Base-by-base conservation (phyloP, 1,139 yeast genomes). In the Sugiyamaella novakii region DNA sequence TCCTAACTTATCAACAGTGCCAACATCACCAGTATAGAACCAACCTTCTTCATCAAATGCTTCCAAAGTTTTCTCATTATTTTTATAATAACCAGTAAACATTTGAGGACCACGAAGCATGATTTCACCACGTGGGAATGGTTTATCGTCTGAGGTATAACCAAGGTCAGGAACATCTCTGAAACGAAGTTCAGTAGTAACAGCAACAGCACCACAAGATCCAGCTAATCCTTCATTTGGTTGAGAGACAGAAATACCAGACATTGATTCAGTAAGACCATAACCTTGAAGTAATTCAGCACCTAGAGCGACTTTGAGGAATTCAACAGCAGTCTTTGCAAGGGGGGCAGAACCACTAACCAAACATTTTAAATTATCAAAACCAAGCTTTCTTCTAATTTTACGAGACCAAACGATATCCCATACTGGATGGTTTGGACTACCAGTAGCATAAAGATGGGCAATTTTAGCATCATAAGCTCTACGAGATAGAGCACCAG, bases 1-100 rank as follows among this genome's bases (percentile, higher is more conserved):
- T 18, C 87, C 88, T 31, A 71, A 70, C 7, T 61, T 60, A 46
- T 76, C 80, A 52, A 85, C 69, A 54, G 67, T 69, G 10, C 84
- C 91, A 56, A 85, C 79, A 67, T 85, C 94, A 44, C 94, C 94
- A 14, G 92, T 84, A 40, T 75, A 72, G 68, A 84, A 84, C 87
- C 89, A 85, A 7, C 89, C 89, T 19, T 84, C 84, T 34, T 71
- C 66, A 58, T 81, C 85, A 46, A 82, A 61, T 2, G 80, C 74
- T 46, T 75, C 76, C 14, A 61, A 63, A 1, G 86, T 80, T 55
- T 78, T 83, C 36, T 73, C 72, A 7, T 74, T 74, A 57, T 80
- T 79, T 61, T 82, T 78, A 69, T 67, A 84, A 67, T 86, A 86
- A 11, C 77, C 79, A 27, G 62, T 59, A 63, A 84, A 83, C 31